Base-by-base conservation (phyloP, 2,329 filamentous ascomycete genomes). In the Aspergillus fischeri region DNA sequence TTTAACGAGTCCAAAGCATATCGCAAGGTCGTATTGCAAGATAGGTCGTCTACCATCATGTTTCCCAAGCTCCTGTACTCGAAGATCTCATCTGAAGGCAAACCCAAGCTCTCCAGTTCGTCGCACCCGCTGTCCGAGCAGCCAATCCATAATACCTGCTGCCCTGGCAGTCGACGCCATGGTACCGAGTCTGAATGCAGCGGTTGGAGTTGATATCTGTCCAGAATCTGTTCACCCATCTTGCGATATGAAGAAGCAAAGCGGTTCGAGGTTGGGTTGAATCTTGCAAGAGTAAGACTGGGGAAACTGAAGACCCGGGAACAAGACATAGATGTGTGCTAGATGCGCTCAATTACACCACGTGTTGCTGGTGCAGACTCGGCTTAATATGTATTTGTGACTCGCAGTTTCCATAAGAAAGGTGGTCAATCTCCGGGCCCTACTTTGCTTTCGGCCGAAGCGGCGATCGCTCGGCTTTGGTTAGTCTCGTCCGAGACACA, bases 21-120 rank as follows among this genome's bases (percentile, higher is more conserved):
- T n/a, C 54, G 60, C 3, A 65, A 42, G 1, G 60, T 56, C 1
- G 52, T 62, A n/a, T 64, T 62, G 27, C 54, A 59, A 9, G 64
- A 65, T 4, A 66, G 21, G 32, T 65, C 63, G 32, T 63, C 55
- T 9, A 66, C 60, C n/a, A 62, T 55, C 59, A 65, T 65, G 32
- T 65, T 65, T 4, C 63, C 59, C 9, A 66, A 38, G 27, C 62
- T 63, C 6, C 60, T 56, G 41, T 60, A 63, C 25, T 60, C 63
- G 4, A 65, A 49, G 32, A 63, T 54, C 29, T 66, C 58, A n/a
- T 61, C 59, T 1, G 51, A 54, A 1, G 57, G 56, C 25, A 62
- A 53, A 24, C 60, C 29, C 7, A 60, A 42, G 7, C 53, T 54
- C 4, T 49, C 61, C 1, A 53, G 63, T 38, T 65, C 62, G 53